Conservation (phyloP, 768 basidiomycete species). For the Pleurotus sapidus region DNA sequence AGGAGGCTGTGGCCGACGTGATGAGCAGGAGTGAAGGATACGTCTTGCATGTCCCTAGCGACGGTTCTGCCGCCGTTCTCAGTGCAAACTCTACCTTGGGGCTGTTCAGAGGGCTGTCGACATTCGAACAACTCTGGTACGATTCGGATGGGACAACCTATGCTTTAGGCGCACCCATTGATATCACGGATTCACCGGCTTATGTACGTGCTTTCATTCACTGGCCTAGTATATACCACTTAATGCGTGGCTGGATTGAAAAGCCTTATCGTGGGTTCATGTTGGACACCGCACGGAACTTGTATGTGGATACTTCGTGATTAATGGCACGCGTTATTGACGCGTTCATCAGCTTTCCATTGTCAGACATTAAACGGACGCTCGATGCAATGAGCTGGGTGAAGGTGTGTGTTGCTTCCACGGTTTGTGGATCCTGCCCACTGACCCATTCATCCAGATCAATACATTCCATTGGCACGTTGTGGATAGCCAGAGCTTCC, state of each 20-base stretch:
- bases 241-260: background rate
- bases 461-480: conserved; percentile 87
- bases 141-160: conserved; percentile 44
- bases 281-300: conserved; percentile 81
- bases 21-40: conserved; percentile 59
- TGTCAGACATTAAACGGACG: conserved; percentile 61
- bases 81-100: conserved; percentile 65
- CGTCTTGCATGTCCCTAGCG: conserved; percentile 47
- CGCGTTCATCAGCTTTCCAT: conserved; percentile 46
- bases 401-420: conserved; percentile 45
- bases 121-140: conserved; percentile 73
- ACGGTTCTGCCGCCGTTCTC: conserved; percentile 53
- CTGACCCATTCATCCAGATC: conserved; percentile 33
- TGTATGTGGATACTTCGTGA: conserved; percentile 33
- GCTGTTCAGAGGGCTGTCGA: conserved; percentile 70
- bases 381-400: conserved; percentile 77
- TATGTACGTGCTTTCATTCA: conserved; percentile 43
- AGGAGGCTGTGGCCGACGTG: conserved; percentile 49
- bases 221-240: background rate
- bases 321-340: background rate
- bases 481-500: conserved; percentile 80
- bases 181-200: conserved; percentile 59
- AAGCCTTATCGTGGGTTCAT: conserved; percentile 77
- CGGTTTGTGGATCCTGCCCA: conserved; percentile 16
- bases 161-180: conserved; percentile 51